phyloP scores from a whole-genome alignment of 192 early-diverging fungal genomes.

The Ramicandelaber brevisporus region DNA sequence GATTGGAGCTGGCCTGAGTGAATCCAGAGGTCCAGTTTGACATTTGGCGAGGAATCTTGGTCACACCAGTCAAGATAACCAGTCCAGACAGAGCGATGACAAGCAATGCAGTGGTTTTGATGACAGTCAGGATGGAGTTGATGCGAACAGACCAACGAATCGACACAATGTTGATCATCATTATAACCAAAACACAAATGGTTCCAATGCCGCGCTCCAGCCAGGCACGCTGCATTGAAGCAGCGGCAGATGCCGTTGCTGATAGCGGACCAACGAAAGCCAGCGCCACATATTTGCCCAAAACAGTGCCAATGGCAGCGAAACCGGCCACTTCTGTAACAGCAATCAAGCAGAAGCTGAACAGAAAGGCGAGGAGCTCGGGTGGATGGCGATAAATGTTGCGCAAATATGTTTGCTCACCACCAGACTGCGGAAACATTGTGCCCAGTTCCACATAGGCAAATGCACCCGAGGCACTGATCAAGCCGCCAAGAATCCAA shows the following conservation, averaged over 20 bases:
- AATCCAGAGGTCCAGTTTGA: conserved; percentile 3
- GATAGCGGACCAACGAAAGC: conserved; percentile 6
- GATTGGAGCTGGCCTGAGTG: conserved; percentile 5
- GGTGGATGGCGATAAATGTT: conserved; percentile 19
- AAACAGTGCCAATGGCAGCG: conserved; percentile 15
- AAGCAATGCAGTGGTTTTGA: conserved; percentile 15
- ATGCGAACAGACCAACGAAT: conserved; percentile 8
- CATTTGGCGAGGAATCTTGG: background rate
- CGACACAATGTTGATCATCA: conserved; percentile 6
- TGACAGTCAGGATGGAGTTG: conserved; percentile 12
- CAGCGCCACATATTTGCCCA: conserved; percentile 14
- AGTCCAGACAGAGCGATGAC: conserved; percentile 13
- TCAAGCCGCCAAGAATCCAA: conserved; percentile 12
- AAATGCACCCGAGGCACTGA: conserved; percentile 12
- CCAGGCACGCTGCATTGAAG: conserved; percentile 9
- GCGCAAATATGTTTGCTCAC: conserved; percentile 34
- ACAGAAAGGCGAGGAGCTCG: conserved; percentile 16
- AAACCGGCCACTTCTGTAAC: conserved; percentile 9
- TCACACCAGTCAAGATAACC: conserved; percentile 1
- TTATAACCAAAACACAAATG: conserved; percentile 6
- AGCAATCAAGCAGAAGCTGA: conserved; percentile 11
- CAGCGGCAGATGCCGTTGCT: background rate
- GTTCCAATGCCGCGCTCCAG: conserved; percentile 12
- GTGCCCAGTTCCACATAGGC: conserved; percentile 24
- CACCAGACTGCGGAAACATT: conserved; percentile 23